These are phyloP conservation scores for Kondoa subrosea DNA, from an alignment of 768 basidiomycete genomes.

Conservation along the genomic window DNA sequence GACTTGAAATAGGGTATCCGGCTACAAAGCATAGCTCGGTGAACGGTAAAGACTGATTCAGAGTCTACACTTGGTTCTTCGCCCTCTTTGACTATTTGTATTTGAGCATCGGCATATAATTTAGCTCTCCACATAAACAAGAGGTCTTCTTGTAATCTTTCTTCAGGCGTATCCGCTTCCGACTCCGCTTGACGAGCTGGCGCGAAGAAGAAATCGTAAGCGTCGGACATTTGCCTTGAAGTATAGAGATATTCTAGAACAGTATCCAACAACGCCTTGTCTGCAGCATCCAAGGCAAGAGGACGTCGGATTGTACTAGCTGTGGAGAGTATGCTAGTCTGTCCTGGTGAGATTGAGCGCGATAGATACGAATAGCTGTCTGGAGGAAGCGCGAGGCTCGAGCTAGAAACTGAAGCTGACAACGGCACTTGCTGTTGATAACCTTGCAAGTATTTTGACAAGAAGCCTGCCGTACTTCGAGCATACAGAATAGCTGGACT, in stretches of 20 bases:
- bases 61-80: constrained; percentile 45
- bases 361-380: constrained; percentile 34
- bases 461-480: constrained; percentile 79
- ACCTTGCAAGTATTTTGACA: constrained; percentile 57
- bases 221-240: constrained; percentile 60
- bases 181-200: constrained; percentile 39
- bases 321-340: constrained; percentile 18
- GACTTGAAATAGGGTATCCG: constrained; percentile 73
- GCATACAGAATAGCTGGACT: constrained; percentile 74
- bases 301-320: constrained; percentile 29
- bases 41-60: constrained; percentile 73
- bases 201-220: constrained; percentile 72
- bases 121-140: constrained; percentile 70
- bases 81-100: constrained; percentile 39
- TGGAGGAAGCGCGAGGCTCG: constrained; percentile 1
- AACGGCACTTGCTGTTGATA: constrained; percentile 40
- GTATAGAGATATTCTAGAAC: constrained; percentile 72
- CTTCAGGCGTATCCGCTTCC: constrained; percentile 37
- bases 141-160: constrained; percentile 63
- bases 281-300: constrained; percentile 31
- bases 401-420: constrained; percentile 23
- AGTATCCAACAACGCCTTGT: constrained; percentile 64
- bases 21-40: constrained; percentile 80
- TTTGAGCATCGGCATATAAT: constrained; percentile 77
- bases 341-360: constrained; percentile 36